A percentile compares a stretch with the other conserved stretches of the same genome.
Conservation (phyloP, 345 rosid genomes). For the rapeseed (Brassica napus) region Da-Ae NC_063452.1:4614001-4614500, state of each 20-base stretch:
- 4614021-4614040: slow-evolving; percentile 74
- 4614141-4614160: background rate
- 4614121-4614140: background rate
- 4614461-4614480: background rate
- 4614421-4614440: background rate
- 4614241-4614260: slow-evolving; percentile 49
- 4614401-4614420: background rate
- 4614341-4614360: slow-evolving; percentile 42
- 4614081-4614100: slow-evolving; percentile 57
- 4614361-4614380: slow-evolving; percentile 30
- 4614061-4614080: slow-evolving; percentile 77
- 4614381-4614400: background rate
- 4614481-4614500: background rate
- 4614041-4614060: slow-evolving; percentile 72
- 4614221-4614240: slow-evolving; percentile 46
- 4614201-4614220: slow-evolving; percentile 47
- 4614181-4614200: slow-evolving; percentile 47
- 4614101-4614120: background rate
- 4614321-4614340: slow-evolving; percentile 48
- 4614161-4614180: slow-evolving; percentile 20
- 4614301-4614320: slow-evolving; percentile 50
- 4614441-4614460: too few relatives aligned
- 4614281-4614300: slow-evolving; percentile 46
- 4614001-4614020: slow-evolving; percentile 72
- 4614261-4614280: slow-evolving; percentile 48